Evolutionary conservation across 768 basidiomycete species (phyloP).

Genomic region (Boletus fagicola): DNA sequence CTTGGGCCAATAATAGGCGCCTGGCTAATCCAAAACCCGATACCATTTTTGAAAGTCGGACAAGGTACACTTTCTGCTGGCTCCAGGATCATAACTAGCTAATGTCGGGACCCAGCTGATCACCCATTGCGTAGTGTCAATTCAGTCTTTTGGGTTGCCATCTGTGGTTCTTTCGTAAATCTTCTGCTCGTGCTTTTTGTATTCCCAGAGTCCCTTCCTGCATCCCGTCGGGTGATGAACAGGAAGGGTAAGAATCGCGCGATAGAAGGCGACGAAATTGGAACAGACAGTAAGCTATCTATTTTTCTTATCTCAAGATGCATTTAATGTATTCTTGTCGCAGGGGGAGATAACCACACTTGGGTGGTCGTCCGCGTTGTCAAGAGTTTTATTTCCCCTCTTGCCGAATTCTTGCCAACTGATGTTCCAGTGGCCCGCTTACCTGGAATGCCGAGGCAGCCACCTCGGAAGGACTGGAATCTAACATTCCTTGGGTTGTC

Average conservation of each 20-base stretch:
- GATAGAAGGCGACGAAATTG: constrained; percentile 10
- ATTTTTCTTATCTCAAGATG: neutral
- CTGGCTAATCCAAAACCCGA: constrained; percentile 47
- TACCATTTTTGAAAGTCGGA: constrained; percentile 31
- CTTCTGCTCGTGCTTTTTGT: constrained; percentile 60
- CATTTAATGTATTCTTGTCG: neutral
- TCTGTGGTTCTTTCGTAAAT: constrained; percentile 44
- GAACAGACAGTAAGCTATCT: constrained; percentile 10
- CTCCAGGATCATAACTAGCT: constrained; percentile 8
- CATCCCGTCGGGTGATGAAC: constrained; percentile 27
- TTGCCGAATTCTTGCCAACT: constrained; percentile 67
- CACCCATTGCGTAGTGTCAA: constrained; percentile 41
- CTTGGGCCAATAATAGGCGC: constrained; percentile 71
- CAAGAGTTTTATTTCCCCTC: constrained; percentile 55
- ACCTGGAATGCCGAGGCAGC: constrained; percentile 62
- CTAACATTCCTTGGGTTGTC: constrained; percentile 65
- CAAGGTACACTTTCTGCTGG: constrained; percentile 13
- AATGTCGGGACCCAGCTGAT: constrained; percentile 15
- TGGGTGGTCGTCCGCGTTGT: constrained; percentile 30
- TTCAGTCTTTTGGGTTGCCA: constrained; percentile 54
- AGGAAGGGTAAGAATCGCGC: constrained; percentile 33
- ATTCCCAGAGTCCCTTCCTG: constrained; percentile 54
- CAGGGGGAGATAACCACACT: constrained; percentile 1
- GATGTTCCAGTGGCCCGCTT: constrained; percentile 40
- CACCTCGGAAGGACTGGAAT: constrained; percentile 64